Percentiles rank a stretch among this genome's conserved stretches.
These are phyloP conservation scores for Camelina neglecta DNA, from an alignment of 345 rosid genomes.

Conservation along the genomic window DNA sequence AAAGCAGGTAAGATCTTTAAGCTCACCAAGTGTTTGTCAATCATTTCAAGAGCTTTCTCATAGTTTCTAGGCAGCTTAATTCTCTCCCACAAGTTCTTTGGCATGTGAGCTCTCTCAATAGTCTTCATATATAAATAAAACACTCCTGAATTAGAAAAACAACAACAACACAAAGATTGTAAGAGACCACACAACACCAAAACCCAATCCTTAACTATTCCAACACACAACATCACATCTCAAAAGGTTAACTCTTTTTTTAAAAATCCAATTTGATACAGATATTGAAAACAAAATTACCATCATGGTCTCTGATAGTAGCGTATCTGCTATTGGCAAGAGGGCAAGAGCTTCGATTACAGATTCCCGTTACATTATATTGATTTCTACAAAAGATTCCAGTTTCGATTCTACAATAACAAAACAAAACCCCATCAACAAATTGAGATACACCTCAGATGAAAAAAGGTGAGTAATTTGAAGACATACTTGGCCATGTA, in stretches of 20 bases:
- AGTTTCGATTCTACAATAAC: constrained; percentile 66
- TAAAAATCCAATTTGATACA: not conserved
- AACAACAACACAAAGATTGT: constrained; percentile 16
- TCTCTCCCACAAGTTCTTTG: constrained; percentile 90
- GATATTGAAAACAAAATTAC: constrained; percentile 40
- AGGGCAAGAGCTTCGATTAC: constrained; percentile 97
- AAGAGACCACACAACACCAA: constrained; percentile 15
- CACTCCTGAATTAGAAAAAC: constrained; percentile 55
- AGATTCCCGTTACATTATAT: constrained; percentile 88
- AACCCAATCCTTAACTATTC: not conserved
- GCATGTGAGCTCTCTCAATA: constrained; percentile 95
- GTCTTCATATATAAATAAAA: constrained; percentile 95
- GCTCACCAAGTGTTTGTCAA: constrained; percentile 89
- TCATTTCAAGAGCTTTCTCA: constrained; percentile 87
- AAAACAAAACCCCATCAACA: not conserved
- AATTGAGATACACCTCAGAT: not conserved
- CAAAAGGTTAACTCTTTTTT: not conserved
- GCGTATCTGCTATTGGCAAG: constrained; percentile 97
- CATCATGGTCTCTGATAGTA: constrained; percentile 89
- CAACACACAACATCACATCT: not conserved
- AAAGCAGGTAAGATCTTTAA: too few species aligned
- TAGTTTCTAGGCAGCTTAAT: constrained; percentile 84
- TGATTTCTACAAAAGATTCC: constrained; percentile 94
- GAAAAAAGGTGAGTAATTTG: not conserved
- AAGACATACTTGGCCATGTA: constrained; percentile 81